Base-by-base conservation (phyloP, 1,284 basidiomycete genomes). In the Ustilago curta region DNA sequence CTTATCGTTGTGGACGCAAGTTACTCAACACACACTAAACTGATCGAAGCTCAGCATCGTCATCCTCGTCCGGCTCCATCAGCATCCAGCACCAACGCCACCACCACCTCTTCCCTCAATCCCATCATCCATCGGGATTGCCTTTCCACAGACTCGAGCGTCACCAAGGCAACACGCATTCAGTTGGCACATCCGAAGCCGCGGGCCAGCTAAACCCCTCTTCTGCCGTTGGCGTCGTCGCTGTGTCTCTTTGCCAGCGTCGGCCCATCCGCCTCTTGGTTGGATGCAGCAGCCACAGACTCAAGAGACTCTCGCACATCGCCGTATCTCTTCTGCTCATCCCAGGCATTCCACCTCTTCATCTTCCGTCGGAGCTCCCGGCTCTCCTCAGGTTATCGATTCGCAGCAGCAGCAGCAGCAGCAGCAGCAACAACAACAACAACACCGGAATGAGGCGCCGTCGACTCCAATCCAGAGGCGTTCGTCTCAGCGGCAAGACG, bases 211-310 rank as follows among this genome's bases (percentile, higher is more conserved):
- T 29, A 43, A 40, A 32, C 25, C 21, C 21, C 8, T n/a, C 27
- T 45, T 11, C 29, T 25, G 43, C 61, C n/a, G 62, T 49, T 66
- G 57, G 57, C 53, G 52, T 56, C 52, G 58, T 57, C 29, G 58
- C 64, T 56, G 53, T 25, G 53, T 56, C 27, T 55, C 23, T 55
- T 29, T 47, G 48, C 47, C 43, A 40, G 50, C 59, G 44, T 55
- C 55, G 59, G 50, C 66, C 37, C 51, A 35, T 52, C 35, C 37
- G 52, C 54, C n/a, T 18, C 42, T 50, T 32, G 35, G 52, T 60
- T 74, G 66, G 48, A 74, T 74, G 71, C 66, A 61, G 71, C 66
- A 61, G 71, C 59, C 58, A 49, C 60, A 59, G 44, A 18, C 44
- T 32, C 53, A 57, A 19, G 56, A 65, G 12, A 21, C 27, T 25